Evolutionary conservation across 2,329 filamentous ascomycete genomes (phyloP), one percentile per base, ranked within the genome.

Genomic region (Dendrostoma leiphaemia): DNA sequence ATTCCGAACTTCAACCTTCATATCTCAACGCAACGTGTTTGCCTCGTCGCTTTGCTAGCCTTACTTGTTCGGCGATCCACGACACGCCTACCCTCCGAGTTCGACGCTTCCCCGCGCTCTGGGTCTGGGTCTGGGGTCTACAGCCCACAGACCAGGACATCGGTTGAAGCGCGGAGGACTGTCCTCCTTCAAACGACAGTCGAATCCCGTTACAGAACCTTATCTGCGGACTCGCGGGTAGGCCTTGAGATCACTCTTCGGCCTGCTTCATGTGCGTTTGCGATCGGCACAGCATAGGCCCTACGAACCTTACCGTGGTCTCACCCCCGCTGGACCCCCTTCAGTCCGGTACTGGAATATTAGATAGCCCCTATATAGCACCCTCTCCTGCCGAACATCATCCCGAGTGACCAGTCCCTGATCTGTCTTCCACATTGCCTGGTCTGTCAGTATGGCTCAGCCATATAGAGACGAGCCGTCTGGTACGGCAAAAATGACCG

Each of bases 391-490:
- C 32, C 21, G 37, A 48, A 23, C 52, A 47, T 29, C 35, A 8
- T 34, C 32, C 19, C 24, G 37, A 21, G 51, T 47, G 21, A 17
- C 13, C n/a, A 19, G 12, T n/a, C 8, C 31, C 31, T 63, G 63
- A 59, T 60, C 31, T 58, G 50, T 60, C 54, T 21, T 60, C 58
- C 53, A 55, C 58, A 55, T 40, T 48, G 7, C 53, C 15, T 53
- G 60, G 53, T 60, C 54, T 49, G 47, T 34, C 45, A 62, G 35
- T 47, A 74, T 73, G 71, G 62, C 63, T 55, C 59, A 61, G 46
- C 60, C 60, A 54, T 61, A 62, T 34, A 62, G 60, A 51, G 63
- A 65, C 54, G 64, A 61, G 62, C 59, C 68, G 66, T 70, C 70
- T 58, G 65, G 67, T 47, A 69, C 67, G 66, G 57, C 60, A 51